Percentiles rank a stretch among this genome's conserved stretches.
These are phyloP conservation scores for Fusarium sp. DNA, from an alignment of 2,329 filamentous ascomycete genomes.

Conservation along the genomic window DNA sequence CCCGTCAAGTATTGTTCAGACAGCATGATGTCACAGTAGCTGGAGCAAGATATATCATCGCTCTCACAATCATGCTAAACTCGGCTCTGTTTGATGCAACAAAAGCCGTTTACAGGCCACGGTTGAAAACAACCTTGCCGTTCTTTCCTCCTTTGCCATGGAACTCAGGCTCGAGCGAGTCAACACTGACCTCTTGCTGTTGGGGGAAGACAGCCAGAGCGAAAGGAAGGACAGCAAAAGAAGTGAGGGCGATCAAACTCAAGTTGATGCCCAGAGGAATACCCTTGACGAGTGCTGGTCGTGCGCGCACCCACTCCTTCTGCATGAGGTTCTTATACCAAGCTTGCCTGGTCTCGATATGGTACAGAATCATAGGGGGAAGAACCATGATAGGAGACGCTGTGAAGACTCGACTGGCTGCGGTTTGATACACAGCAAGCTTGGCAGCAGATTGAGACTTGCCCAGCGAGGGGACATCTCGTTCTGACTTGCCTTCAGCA, in stretches of 20 bases:
- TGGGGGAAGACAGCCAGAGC: constrained; percentile 94
- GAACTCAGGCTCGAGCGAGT: constrained; percentile 86
- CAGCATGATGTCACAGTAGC: background rate
- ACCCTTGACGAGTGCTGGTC: constrained; percentile 71
- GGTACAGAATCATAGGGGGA: constrained; percentile 86
- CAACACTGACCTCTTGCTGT: constrained; percentile 82
- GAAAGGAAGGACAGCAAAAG: constrained; percentile 87
- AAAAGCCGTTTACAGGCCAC: constrained; percentile 77
- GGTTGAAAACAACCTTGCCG: constrained; percentile 94
- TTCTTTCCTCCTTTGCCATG: constrained; percentile 81
- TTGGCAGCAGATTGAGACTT: constrained; percentile 90
- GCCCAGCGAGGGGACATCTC: constrained; percentile 78
- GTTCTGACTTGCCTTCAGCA: constrained; percentile 70
- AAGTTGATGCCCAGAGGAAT: constrained; percentile 84
- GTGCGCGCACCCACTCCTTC: constrained; percentile 81
- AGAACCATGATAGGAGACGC: constrained; percentile 97
- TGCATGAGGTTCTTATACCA: constrained; percentile 60
- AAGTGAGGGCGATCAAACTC: constrained; percentile 86
- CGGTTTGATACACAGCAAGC: constrained; percentile 92
- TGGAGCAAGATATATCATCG: constrained; percentile 1
- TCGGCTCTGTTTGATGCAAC: background rate
- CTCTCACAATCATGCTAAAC: background rate
- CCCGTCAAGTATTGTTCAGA: background rate
- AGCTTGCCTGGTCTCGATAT: constrained; percentile 72
- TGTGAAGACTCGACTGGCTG: constrained; percentile 90